Evolutionary conservation across 2,329 filamentous ascomycete genomes (phyloP), one percentile per base, ranked within the genome.

Genomic region (Aspergillus caelatus): DNA sequence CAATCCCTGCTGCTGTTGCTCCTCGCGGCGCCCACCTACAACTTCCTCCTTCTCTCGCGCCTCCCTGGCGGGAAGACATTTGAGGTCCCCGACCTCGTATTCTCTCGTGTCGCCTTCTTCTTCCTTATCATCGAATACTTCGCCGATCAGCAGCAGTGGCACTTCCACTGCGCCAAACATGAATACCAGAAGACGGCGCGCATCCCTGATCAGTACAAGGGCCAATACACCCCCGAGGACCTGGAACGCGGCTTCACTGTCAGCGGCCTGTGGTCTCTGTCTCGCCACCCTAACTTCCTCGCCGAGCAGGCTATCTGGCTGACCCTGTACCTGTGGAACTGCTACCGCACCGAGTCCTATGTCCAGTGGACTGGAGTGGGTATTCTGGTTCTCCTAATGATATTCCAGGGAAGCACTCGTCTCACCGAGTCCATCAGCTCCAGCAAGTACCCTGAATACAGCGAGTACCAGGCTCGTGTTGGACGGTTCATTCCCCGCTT

Each of bases 231-330:
- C 0, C 88, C 89, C 68, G 87, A 88, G 64, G 92, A 97, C 60
- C 86, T 99, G 30, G 92, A 97, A 67, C 91, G 94, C 43, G 95
- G 95, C 48, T 99, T 99, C 79, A 85, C 91, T 67, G 90, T 92
- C 10, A 88, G 85, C 5, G 95, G 95, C 0, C 83, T 99, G 9
- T 99, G 92, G 90, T 90, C 89, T 0, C 93, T 89, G 82, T 94
- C 91, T 70, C 87, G 95, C 53, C 96, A 99, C 77, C 95, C 95
- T 55, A 99, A 99, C 78, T 99, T 98, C 74, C 88, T 91, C 6
- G 92, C 92, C 6, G 95, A 99, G 79, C 95, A 98, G 80, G 83
- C 88, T 34, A 88, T 98, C 71, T 99, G 95, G 95, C 84, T 96
- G 60, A 81, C 88, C 10, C 79, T 98, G 58, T 98, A 98, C 78